Evolutionary conservation across 2,329 filamentous ascomycete genomes (phyloP), one percentile per base, ranked within the genome.

Genomic region (Didymella exigua): DNA sequence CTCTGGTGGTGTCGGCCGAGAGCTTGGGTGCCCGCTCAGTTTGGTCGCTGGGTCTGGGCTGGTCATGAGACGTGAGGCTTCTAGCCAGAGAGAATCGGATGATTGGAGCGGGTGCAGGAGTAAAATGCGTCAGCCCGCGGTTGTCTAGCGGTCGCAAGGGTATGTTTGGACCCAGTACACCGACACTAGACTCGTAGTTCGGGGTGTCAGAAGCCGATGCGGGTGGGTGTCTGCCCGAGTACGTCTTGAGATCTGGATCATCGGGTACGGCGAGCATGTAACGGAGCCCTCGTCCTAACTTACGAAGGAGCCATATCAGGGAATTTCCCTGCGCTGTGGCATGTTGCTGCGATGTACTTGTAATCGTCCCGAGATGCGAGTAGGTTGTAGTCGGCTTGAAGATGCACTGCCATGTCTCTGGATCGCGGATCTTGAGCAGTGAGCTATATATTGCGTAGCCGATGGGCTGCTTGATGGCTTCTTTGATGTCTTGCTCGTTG

Each of bases 251-350:
- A 8, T 49, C 50, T 14, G 50, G 38, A 16, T 60, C 48, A 2
- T 50, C 52, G 2, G 63, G 59, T 16, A 54, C 52, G 8, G 58
- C 49, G n/a, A 68, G 54, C 6, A 65, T 24, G 19, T 49, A 55
- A 11, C 65, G 60, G 5, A 54, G 33, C 4, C 61, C 45, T 41
- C 48, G 61, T 36, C 54, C 53, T 2, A 43, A 45, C 9, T 31
- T 46, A 45, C 49, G 16, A 33, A 52, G 6, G 1, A 45, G 5
- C 29, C 18, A 30, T 7, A 19, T 26, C 0, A 55, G 6, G 2
- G 30, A 31, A 11, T 23, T 42, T 9, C n/a, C 14, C 16, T 13
- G 26, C 9, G 8, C 11, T n/a, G 24, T 9, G 5, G 3, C 2
- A 3, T 18, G 18, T 10, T 43, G 30, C 5, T 30, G 43, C 10